Percentiles rank a stretch among this genome's conserved stretches.
Evolutionary conservation across 2,329 filamentous ascomycete genomes (phyloP).

Genomic region (Phoma sp.): DNA sequence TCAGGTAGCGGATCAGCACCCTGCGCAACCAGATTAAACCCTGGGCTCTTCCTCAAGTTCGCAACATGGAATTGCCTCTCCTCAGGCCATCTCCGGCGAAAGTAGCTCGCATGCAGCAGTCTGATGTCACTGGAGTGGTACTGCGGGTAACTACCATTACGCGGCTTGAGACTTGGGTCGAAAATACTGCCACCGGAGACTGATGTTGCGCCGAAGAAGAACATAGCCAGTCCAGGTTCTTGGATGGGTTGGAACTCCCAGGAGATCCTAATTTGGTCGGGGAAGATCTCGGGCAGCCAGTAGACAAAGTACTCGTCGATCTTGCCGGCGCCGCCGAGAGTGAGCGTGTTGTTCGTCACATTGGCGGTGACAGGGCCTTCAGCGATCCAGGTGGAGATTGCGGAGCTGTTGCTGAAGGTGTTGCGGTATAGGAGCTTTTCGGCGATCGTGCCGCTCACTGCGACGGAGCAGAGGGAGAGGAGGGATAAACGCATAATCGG

Average conservation of each 20-base stretch:
- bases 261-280: constrained; percentile 41
- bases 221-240: constrained; percentile 46
- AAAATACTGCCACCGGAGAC: constrained; percentile 40
- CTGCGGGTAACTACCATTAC: constrained; percentile 39
- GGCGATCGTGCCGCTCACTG: constrained; percentile 27
- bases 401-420: constrained; percentile 31
- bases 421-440: constrained; percentile 47
- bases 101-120: constrained; percentile 28
- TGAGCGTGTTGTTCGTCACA: constrained; percentile 36
- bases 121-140: constrained; percentile 33
- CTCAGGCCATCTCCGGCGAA: constrained; percentile 31
- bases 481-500: constrained; percentile 14
- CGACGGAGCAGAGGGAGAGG: constrained; percentile 1
- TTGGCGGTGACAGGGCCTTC: constrained; percentile 39
- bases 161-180: constrained; percentile 30
- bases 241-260: constrained; percentile 44
- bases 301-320: constrained; percentile 43
- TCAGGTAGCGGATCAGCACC: constrained; percentile 41
- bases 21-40: constrained; percentile 39
- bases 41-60: constrained; percentile 43
- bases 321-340: constrained; percentile 35
- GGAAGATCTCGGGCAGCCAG: constrained; percentile 45
- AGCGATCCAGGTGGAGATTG: constrained; percentile 43
- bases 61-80: constrained; percentile 41
- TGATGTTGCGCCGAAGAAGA: constrained; percentile 45